A percentile compares a stretch with the other conserved stretches of the same genome.
phyloP scores from a whole-genome alignment of 2,329 filamentous ascomycete genomes.

The Ceratocystiopsis sp. region DNA sequence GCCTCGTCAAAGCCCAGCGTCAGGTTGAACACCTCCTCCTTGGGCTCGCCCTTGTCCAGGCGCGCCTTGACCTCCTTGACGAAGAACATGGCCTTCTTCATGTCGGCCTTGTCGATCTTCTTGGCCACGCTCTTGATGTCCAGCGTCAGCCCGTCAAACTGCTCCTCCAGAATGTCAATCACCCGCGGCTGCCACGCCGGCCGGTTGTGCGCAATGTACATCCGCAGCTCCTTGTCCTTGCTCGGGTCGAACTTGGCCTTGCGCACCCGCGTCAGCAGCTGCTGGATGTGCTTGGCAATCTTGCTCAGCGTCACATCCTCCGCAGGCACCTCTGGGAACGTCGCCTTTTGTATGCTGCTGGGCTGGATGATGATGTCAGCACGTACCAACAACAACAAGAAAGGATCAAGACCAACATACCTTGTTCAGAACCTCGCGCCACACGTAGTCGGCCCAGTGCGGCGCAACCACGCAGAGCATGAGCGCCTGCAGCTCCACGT shows the following conservation, averaged over 20 bases:
- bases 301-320: slow-evolving; percentile 22
- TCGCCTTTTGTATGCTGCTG: background rate
- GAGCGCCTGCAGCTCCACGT: slow-evolving; percentile 53
- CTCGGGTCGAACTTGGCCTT: slow-evolving; percentile 97
- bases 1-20: slow-evolving; percentile 82
- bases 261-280: slow-evolving; percentile 32
- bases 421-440: slow-evolving; percentile 78
- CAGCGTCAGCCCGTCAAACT: slow-evolving; percentile 5
- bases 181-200: slow-evolving; percentile 87
- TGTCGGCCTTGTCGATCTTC: slow-evolving; percentile 67
- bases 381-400: background rate
- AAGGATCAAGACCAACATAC: background rate
- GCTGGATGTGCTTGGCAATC: too few relatives aligned
- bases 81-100: slow-evolving; percentile 98
- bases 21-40: slow-evolving; percentile 57
- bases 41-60: slow-evolving; percentile 34
- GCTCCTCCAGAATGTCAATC: slow-evolving; percentile 57
- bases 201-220: slow-evolving; percentile 66
- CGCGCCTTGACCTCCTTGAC: background rate
- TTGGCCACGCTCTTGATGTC: slow-evolving; percentile 71
- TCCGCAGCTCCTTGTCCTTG: slow-evolving; percentile 78
- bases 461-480: slow-evolving; percentile 72
- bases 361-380: too few relatives aligned
- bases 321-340: background rate
- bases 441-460: slow-evolving; percentile 90